These are phyloP conservation scores for Orbilia brochopaga DNA, from an alignment of 2,329 filamentous ascomycete genomes.

Conservation along the genomic window DNA sequence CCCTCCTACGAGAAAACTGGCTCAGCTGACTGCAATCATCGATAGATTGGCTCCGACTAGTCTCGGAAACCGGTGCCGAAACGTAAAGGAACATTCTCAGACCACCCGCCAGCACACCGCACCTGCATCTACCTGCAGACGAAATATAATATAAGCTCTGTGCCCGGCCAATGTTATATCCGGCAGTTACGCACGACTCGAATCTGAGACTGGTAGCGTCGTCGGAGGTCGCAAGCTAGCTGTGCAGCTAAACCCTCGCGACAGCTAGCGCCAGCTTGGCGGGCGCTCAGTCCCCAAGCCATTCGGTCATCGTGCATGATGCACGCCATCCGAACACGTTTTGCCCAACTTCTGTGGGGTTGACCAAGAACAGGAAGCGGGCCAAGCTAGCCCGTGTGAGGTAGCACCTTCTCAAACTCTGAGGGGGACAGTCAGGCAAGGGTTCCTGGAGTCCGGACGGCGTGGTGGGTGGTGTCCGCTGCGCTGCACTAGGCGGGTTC, in stretches of 20 bases:
- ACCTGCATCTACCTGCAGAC: too few relatives aligned
- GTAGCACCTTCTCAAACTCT: constrained; percentile 36
- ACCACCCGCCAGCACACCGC: too few relatives aligned
- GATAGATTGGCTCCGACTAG: too few relatives aligned
- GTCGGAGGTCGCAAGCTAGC: neutral
- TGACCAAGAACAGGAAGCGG: neutral
- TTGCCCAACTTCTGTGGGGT: constrained; percentile 35
- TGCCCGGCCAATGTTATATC: neutral
- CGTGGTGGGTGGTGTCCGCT: constrained; percentile 11
- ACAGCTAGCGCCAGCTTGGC: constrained; percentile 43
- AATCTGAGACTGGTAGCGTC: constrained; percentile 1
- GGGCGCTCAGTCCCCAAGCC: constrained; percentile 30
- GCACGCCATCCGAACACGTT: constrained; percentile 49
- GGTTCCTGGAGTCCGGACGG: constrained; percentile 35
- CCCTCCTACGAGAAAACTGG: too few relatives aligned
- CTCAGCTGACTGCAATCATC: too few relatives aligned
- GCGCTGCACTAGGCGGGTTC: constrained; percentile 31
- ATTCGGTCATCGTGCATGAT: constrained; percentile 49
- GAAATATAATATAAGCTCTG: too few relatives aligned
- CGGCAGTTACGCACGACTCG: neutral
- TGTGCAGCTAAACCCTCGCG: constrained; percentile 26
- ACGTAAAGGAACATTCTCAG: too few relatives aligned
- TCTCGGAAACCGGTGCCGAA: too few relatives aligned
- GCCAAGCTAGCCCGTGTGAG: constrained; percentile 25
- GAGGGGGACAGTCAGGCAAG: constrained; percentile 21